These are phyloP conservation scores for Nowakowskiella sp. DNA, from an alignment of 192 early-diverging fungal genomes.

Conservation along the genomic window DNA sequence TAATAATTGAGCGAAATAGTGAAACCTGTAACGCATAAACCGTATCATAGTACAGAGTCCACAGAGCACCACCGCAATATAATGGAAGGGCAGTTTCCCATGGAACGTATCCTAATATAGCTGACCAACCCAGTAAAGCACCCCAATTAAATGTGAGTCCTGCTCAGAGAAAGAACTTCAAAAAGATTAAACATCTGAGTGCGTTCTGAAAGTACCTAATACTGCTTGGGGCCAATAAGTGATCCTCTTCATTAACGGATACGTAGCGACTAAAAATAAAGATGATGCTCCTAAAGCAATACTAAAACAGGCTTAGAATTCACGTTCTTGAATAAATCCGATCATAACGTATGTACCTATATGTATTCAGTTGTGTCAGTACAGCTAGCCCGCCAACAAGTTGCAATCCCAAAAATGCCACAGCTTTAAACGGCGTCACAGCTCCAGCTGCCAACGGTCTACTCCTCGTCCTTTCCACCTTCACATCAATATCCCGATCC, in stretches of 20 bases:
- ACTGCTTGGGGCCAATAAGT: conserved; percentile 93
- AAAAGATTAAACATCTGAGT: neutral
- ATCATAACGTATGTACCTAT: conserved; percentile 45
- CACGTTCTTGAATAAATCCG: neutral
- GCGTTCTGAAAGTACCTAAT: conserved; percentile 36
- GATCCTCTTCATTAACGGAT: conserved; percentile 92
- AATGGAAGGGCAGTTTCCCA: conserved; percentile 70
- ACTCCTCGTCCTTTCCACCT: conserved; percentile 64
- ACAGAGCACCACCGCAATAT: conserved; percentile 76
- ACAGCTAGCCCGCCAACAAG: conserved; percentile 72
- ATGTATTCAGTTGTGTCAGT: conserved; percentile 80
- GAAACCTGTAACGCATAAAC: conserved; percentile 86
- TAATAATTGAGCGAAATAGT: neutral
- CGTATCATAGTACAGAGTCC: conserved; percentile 95
- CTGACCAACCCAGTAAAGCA: conserved; percentile 78
- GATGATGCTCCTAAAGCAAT: conserved; percentile 77
- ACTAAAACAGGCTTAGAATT: conserved; percentile 19
- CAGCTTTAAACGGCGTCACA: conserved; percentile 56
- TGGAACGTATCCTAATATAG: conserved; percentile 54
- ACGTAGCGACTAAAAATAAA: conserved; percentile 64
- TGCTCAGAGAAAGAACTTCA: conserved; percentile 5
- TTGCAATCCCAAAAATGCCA: conserved; percentile 73
- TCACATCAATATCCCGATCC: conserved; percentile 85
- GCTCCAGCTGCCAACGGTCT: conserved; percentile 77
- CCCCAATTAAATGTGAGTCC: conserved; percentile 92